A percentile compares a stretch with the other conserved stretches of the same genome.
Conservation (phyloP, 164 flowering plant species). For the Aristolochia californica region DNA sequence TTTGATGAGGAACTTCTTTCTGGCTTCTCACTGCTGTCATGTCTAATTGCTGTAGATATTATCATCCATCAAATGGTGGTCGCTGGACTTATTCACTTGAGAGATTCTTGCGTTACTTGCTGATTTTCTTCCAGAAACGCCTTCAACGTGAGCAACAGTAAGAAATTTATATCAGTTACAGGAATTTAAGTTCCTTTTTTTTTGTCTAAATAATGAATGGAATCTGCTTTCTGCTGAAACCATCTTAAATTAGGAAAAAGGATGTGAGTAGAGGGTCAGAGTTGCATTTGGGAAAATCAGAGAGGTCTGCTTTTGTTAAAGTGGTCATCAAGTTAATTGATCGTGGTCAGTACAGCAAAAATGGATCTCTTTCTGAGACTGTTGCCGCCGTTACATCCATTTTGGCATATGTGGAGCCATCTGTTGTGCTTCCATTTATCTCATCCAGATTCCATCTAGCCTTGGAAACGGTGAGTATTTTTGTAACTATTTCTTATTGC, state of each 20-base stretch:
- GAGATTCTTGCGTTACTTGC: conserved; percentile 74
- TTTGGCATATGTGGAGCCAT: conserved; percentile 88
- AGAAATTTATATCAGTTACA: conserved; percentile 17
- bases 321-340: conserved; percentile 68
- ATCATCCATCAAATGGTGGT: conserved; percentile 99
- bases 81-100: conserved; percentile 95
- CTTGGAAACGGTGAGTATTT: conserved; percentile 76
- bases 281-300: conserved; percentile 41
- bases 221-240: conserved; percentile 3
- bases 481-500: neutral
- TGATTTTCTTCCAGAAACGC: conserved; percentile 64
- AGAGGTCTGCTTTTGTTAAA: conserved; percentile 68
- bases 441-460: conserved; percentile 93
- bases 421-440: conserved; percentile 79
- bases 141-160: conserved; percentile 74
- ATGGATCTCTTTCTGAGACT: conserved; percentile 83
- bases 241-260: conserved; percentile 31
- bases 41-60: conserved; percentile 48
- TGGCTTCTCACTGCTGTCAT: neutral
- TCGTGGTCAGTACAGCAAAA: conserved; percentile 98
- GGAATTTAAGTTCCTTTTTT: conserved; percentile 1
- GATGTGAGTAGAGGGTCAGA: conserved; percentile 21
- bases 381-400: conserved; percentile 88
- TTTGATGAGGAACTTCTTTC: neutral
- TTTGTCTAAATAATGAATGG: neutral